These are phyloP conservation scores for Cryptosporidium muris DNA, from an alignment of 169 alveolate genomes.

Conservation along the genomic window DNA sequence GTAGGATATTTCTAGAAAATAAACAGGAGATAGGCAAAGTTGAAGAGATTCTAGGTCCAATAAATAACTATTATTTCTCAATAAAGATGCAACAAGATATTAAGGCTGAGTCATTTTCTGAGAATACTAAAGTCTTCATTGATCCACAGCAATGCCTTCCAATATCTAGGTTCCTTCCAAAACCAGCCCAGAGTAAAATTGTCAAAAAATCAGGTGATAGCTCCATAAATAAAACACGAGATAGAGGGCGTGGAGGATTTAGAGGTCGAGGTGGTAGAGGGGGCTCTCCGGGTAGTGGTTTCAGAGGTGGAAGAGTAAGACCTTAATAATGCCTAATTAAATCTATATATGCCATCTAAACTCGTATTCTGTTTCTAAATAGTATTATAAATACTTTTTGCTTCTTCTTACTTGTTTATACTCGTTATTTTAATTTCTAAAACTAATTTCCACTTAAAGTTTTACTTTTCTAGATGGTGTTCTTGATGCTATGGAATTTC, in stretches of 20 bases:
- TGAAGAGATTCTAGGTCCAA: slow-evolving; percentile 94
- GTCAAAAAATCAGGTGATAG: slow-evolving; percentile 73
- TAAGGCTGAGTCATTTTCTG: slow-evolving; percentile 83
- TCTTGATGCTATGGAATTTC: background rate
- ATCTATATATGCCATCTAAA: slow-evolving; percentile 23
- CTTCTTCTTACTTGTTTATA: background rate
- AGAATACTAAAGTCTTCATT: slow-evolving; percentile 79
- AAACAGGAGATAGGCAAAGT: slow-evolving; percentile 94
- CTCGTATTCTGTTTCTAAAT: slow-evolving; percentile 27
- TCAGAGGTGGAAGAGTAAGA: slow-evolving; percentile 60
- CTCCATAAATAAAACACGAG: slow-evolving; percentile 71
- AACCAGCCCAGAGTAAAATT: slow-evolving; percentile 71
- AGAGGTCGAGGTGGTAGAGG: slow-evolving; percentile 32
- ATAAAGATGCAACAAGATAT: slow-evolving; percentile 86
- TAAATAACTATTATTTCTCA: slow-evolving; percentile 83
- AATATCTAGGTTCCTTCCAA: slow-evolving; percentile 83
- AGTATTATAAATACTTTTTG: slow-evolving; percentile 12
- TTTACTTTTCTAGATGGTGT: no score
- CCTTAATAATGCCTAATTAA: background rate
- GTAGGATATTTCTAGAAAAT: slow-evolving; percentile 91
- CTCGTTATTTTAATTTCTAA: slow-evolving; percentile 4
- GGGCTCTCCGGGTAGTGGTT: slow-evolving; percentile 65
- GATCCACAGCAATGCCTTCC: slow-evolving; percentile 88
- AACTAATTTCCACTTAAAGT: no score
- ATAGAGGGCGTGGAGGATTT: slow-evolving; percentile 31